Base-by-base conservation (phyloP, 106 monocot genomes). In the Platanthera guangdongensis region DNA sequence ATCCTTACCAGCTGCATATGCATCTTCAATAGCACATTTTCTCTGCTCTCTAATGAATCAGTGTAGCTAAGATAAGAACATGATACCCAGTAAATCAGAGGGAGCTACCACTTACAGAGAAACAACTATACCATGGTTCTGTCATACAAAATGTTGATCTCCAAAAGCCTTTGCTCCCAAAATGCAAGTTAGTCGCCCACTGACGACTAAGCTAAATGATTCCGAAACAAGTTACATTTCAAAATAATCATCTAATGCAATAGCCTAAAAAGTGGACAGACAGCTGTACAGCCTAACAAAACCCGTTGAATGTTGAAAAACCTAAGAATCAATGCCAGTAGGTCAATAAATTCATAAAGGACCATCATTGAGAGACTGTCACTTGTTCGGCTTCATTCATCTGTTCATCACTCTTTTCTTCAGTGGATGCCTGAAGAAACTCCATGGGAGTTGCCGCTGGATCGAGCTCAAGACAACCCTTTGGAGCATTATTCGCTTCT, bases 391-490 rank as follows among this genome's bases (percentile, higher is more conserved):
- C 51, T 59, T 54, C 50, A 77, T 79, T 76, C 19, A 75, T 21
- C 10, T 51, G 53, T 65, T 72, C 80, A 11, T 72, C 78, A 60
- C 80, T 76, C 49, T 82, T 80, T 39, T 77, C 65, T 78, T 81
- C 85, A 9, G 82, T 81, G 16, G 81, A 74, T 53, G 83, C 81
- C 75, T 83, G 81, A 73, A 85, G 83, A 74, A 88, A 83, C 49
- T 85, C 88, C 50, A 81, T 8, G 52, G 88, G 83, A 59, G 83
- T 88, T 72, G 88, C 88, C 15, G 88, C 88, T 6, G 88, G 88
- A 54, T 88, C 88, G 8, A 88, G 83, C 81, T 88, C 88, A 79
- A 68, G 72, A 22, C 85, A 83, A 74, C 88, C 88, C 79, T 88
- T 79, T 50, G 85, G 88, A 72, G 79, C 85, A 80, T 88, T 83